Evolutionary conservation across 2,329 filamentous ascomycete genomes (phyloP), one percentile per base, ranked within the genome.

Genomic region (Tolypocladium endophyticum): DNA sequence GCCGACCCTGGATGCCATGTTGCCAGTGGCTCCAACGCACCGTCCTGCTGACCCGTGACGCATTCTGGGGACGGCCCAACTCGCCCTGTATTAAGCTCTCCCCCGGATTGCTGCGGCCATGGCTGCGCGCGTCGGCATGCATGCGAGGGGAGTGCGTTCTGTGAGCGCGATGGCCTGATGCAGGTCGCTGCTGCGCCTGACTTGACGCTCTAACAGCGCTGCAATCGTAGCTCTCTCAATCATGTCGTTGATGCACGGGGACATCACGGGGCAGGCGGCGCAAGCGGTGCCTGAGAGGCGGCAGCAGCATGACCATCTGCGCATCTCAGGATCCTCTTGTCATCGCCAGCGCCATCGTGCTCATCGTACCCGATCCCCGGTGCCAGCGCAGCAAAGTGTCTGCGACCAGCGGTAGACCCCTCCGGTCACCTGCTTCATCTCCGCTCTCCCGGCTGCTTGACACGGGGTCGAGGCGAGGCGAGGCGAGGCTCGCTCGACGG

Each of bases 21-120:
- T 55, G 38, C 23, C 59, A 61, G 57, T 62, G 62, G 60, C 41
- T 60, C 62, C 62, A 62, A 45, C 62, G 50, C 62, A 63, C 58
- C 61, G 58, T 55, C 59, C 61, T 58, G 59, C 61, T 64, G 62
- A 64, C 62, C 62, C 45, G 62, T 59, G 60, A 62, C 57, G 59
- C 58, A 58, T 52, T 45, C 33, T 50, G 53, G 39, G 55, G 38
- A 58, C 50, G 50, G 16, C 28, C 18, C 43, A 39, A 50, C 38
- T 43, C 57, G 45, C 43, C 43, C 38, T 54, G 14, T 45, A n/a
- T n/a, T n/a, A 25, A 11, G 43, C 28, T n/a, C 18, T 53, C 50
- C 30, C 30, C 50, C 50, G 20, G 50, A 53, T 35, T 23, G 30
- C 30, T n/a, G 50, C 50, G 50, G 50, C 28, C 50, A 18, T 30